Evolutionary conservation across 495 filamentous ascomycete genomes (phyloP), one percentile per base, ranked within the genome.

Genomic region (Thermothielavioides terrestris): DNA sequence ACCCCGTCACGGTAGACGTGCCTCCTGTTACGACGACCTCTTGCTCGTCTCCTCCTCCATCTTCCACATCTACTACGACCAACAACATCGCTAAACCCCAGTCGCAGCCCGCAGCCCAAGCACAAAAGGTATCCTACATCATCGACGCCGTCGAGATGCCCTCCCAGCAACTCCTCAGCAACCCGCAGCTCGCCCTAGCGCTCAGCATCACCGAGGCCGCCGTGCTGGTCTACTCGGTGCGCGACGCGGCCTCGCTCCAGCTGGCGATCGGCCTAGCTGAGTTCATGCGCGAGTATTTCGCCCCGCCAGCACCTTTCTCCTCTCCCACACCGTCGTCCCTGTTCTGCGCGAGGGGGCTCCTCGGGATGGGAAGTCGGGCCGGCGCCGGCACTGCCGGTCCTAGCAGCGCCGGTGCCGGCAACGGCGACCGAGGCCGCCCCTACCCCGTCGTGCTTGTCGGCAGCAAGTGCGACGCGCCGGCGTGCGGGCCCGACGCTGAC

Each of bases 141-240:
- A 50, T 73, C 40, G 60, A 66, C 52, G 65, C 65, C 15, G 54
- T 71, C 15, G 69, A 73, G 44, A 53, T 73, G 41, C 63, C 65
- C n/a, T 58, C 63, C 14, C 28, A 52, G 12, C 59, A 70, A 32
- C 53, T 71, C 15, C 59, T 31, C 15, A 53, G 52, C 52, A 58
- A 61, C 45, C 63, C 64, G 5, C 51, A 58, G 22, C 62, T 72
- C 17, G 56, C 56, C 26, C 61, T 67, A 35, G 68, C 70, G 3
- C 58, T 69, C 28, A 51, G 57, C 30, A 64, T 68, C 35, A 71
- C 71, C 30, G 69, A 72, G 43, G 68, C 65, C 14, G 69, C 64
- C 4, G 45, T 71, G 3, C 52, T 74, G 2, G 56, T 71, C 11
- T 73, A 73, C 49, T 58, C 63, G 34, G 67, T 70, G 17, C 49